Conservation (phyloP, 2,329 filamentous ascomycete genomes). For the Aspergillus udagawae region DNA sequence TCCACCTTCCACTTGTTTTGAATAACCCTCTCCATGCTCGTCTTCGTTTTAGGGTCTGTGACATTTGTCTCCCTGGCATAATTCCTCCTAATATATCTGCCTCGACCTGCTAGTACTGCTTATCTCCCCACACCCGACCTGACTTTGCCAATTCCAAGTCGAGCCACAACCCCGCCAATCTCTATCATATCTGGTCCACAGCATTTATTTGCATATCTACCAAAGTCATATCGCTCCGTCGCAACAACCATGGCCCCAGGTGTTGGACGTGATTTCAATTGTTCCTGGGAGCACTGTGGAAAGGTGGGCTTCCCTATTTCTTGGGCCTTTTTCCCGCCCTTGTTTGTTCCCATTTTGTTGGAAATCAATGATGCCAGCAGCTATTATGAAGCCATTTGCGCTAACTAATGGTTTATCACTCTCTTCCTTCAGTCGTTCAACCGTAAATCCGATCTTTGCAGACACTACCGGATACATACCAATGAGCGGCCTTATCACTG, state of each 20-base stretch:
- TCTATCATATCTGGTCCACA: slow-evolving; percentile 4
- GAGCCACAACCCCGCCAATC: not conserved
- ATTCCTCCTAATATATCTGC: not conserved
- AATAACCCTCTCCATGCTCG: not conserved
- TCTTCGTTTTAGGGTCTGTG: not conserved
- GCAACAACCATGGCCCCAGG: slow-evolving; percentile 35
- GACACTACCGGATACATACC: slow-evolving; percentile 47
- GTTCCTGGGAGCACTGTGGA: slow-evolving; percentile 41
- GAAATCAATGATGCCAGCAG: not conserved
- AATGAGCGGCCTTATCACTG: slow-evolving; percentile 48
- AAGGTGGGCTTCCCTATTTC: slow-evolving; percentile 32
- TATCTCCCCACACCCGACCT: too few species aligned
- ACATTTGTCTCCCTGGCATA: not conserved
- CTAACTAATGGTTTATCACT: not conserved
- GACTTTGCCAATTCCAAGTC: not conserved
- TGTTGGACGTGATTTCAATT: slow-evolving; percentile 41
- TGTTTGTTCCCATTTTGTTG: not conserved
- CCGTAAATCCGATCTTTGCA: slow-evolving; percentile 46
- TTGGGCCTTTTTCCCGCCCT: not conserved
- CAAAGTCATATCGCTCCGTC: not conserved
- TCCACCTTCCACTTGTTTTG: not conserved
- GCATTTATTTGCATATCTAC: not conserved
- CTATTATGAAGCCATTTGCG: not conserved
- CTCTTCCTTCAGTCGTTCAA: slow-evolving; percentile 40
- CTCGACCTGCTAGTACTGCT: not conserved